A percentile compares a stretch with the other conserved stretches of the same genome.
Conservation (phyloP, 139 green algal species). For the Picochlorum sp. region DNA sequence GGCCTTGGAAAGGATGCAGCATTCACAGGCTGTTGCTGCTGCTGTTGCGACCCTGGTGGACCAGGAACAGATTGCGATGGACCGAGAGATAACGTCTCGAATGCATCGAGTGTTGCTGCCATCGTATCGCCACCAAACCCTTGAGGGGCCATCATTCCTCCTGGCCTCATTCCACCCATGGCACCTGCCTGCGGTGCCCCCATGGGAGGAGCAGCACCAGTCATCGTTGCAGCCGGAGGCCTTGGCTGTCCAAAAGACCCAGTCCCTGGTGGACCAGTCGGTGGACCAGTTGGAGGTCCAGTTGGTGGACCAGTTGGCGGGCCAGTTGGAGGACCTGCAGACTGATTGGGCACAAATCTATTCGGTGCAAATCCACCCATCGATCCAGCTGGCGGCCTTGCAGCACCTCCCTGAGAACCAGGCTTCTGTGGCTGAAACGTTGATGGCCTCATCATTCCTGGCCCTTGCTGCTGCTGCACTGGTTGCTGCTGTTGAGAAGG, state of each 20-base stretch:
- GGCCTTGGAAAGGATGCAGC: constrained; percentile 57
- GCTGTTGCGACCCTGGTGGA: constrained; percentile 18
- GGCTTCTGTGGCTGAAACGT: background rate
- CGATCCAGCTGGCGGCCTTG: background rate
- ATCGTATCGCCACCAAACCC: constrained; percentile 6
- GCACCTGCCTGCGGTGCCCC: background rate
- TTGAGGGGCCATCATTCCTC: too few relatives aligned
- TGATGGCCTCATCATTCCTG: background rate
- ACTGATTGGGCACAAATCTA: background rate
- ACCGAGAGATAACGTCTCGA: constrained; percentile 66
- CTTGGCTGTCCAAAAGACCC: too few relatives aligned
- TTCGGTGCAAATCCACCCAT: background rate
- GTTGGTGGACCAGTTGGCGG: too few relatives aligned
- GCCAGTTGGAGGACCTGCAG: too few relatives aligned
- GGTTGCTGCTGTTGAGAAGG: background rate
- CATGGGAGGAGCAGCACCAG: too few relatives aligned
- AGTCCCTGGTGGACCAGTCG: too few relatives aligned
- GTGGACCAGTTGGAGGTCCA: too few relatives aligned
- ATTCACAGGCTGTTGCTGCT: constrained; percentile 44
- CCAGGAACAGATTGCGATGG: constrained; percentile 13
- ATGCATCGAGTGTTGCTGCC: constrained; percentile 54
- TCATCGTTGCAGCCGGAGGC: too few relatives aligned
- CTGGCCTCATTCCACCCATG: background rate
- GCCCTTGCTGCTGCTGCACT: background rate
- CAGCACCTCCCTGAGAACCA: background rate